phyloP scores from a whole-genome alignment of 495 filamentous ascomycete species.

The Trichoderma gamsii region DNA sequence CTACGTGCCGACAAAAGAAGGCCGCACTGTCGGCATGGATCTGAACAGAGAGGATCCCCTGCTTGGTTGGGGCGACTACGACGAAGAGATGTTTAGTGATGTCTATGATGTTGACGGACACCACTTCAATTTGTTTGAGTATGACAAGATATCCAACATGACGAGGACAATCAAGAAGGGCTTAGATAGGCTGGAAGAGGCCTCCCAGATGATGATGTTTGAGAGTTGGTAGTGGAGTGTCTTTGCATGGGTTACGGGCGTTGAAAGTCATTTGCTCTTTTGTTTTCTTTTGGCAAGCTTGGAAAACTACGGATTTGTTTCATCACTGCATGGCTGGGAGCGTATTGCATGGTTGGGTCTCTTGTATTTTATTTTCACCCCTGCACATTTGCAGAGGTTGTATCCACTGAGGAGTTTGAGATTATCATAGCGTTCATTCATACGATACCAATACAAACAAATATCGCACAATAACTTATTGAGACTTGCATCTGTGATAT shows the following conservation, averaged over 20 bases:
- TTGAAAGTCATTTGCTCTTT: background rate
- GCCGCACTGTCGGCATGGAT: constrained; percentile 30
- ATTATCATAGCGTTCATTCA: no score
- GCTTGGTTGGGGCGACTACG: constrained; percentile 38
- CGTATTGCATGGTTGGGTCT: no score
- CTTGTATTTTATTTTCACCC: no score
- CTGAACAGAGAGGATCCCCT: constrained; percentile 24
- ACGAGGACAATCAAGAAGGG: constrained; percentile 30
- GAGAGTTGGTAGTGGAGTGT: constrained; percentile 7
- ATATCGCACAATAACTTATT: no score
- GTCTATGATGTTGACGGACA: constrained; percentile 37
- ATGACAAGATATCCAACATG: constrained; percentile 24
- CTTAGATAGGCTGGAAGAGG: constrained; percentile 24
- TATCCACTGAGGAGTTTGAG: no score
- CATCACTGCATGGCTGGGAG: background rate
- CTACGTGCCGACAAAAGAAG: constrained; percentile 25
- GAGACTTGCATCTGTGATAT: no score
- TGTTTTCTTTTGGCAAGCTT: background rate
- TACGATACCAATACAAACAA: no score
- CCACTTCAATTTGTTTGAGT: constrained; percentile 39
- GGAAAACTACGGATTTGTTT: background rate
- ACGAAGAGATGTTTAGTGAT: constrained; percentile 28
- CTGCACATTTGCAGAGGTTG: no score
- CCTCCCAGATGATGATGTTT: constrained; percentile 6
- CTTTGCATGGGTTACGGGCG: background rate